A percentile compares a stretch with the other conserved stretches of the same genome.
phyloP scores from a whole-genome alignment of 2,329 filamentous ascomycete genomes.

The Atkinsonella hypoxylon region DNA sequence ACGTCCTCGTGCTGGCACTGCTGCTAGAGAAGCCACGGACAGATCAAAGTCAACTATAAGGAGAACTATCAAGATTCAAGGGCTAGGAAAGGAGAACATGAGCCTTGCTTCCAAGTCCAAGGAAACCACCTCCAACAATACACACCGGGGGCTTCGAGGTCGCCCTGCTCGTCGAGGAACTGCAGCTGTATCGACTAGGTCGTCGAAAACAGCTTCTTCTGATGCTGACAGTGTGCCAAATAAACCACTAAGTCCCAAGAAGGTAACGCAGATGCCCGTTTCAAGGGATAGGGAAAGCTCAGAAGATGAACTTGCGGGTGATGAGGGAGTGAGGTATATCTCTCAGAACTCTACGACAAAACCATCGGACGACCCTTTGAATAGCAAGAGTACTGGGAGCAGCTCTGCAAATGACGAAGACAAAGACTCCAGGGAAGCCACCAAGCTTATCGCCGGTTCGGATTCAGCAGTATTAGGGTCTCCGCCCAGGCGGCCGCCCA shows the following conservation, averaged over 20 bases:
- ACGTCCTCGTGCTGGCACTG: slow-evolving; percentile 13
- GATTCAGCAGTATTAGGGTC: slow-evolving; percentile 28
- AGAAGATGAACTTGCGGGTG: slow-evolving; percentile 48
- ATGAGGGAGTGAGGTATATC: slow-evolving; percentile 19
- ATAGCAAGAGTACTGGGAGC: background rate
- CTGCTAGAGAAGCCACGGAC: slow-evolving; percentile 20
- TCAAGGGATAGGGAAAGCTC: slow-evolving; percentile 34
- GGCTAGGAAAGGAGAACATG: slow-evolving; percentile 53
- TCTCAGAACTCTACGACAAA: background rate
- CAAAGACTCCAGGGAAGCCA: slow-evolving; percentile 4
- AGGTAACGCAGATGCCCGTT: slow-evolving; percentile 45
- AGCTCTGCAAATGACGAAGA: slow-evolving; percentile 7
- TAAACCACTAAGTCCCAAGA: slow-evolving; percentile 51
- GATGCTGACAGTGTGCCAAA: slow-evolving; percentile 14
- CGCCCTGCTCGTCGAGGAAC: slow-evolving; percentile 32
- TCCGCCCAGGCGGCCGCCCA: slow-evolving; percentile 41
- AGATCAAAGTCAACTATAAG: slow-evolving; percentile 34
- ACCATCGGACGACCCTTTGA: slow-evolving; percentile 10
- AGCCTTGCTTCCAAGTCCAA: slow-evolving; percentile 29
- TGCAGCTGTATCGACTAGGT: slow-evolving; percentile 20
- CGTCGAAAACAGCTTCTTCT: slow-evolving; percentile 12
- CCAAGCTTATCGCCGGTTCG: slow-evolving; percentile 1
- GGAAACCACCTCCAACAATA: slow-evolving; percentile 15
- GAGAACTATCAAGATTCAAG: slow-evolving; percentile 53
- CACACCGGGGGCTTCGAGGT: slow-evolving; percentile 25